Conservation (phyloP, 139 green algal species). For the Picochlorum sp. region DNA sequence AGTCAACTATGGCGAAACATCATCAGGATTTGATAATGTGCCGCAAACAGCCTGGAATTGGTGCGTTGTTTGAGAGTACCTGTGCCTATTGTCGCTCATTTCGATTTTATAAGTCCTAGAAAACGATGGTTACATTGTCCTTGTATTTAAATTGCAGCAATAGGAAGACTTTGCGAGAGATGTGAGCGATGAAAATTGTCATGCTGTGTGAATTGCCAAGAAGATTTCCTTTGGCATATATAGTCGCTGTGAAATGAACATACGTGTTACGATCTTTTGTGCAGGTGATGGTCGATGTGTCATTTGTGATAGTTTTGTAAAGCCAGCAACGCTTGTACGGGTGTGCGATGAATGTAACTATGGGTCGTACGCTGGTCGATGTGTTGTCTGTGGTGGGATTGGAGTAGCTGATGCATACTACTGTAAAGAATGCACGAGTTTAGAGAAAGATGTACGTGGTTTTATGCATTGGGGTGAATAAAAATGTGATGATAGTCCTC, state of each 20-base stretch:
- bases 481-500: neutral
- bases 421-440: constrained; percentile 97
- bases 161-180: constrained; percentile 90
- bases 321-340: constrained; percentile 87
- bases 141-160: too few species aligned
- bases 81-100: neutral
- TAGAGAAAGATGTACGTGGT: constrained; percentile 94
- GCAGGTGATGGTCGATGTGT: constrained; percentile 92
- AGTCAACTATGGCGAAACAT: constrained; percentile 53
- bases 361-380: constrained; percentile 85
- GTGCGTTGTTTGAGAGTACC: constrained; percentile 26
- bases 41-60: constrained; percentile 94
- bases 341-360: constrained; percentile 99
- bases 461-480: neutral
- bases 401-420: constrained; percentile 98
- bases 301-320: constrained; percentile 94
- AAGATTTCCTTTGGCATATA: neutral
- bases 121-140: neutral
- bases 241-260: neutral
- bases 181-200: too few species aligned
- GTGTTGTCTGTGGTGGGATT: constrained; percentile 89
- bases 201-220: too few species aligned
- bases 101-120: neutral
- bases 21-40: constrained; percentile 96
- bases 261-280: neutral